Evolutionary conservation across 2,329 filamentous ascomycete genomes (phyloP).

Genomic region (Malbranchea zuffiana): DNA sequence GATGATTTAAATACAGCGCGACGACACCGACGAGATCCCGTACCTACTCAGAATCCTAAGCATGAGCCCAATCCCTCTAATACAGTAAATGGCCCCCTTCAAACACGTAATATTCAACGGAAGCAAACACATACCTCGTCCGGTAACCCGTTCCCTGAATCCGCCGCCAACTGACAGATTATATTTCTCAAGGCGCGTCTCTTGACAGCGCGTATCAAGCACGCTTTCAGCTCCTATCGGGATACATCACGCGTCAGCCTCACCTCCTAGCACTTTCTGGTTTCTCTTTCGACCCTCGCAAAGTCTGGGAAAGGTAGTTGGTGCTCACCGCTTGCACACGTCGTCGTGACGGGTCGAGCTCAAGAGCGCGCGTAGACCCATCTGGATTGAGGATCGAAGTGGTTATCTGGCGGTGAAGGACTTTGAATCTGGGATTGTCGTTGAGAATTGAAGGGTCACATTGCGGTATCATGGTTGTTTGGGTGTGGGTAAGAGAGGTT

Average conservation of each 20-base stretch:
- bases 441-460: constrained; percentile 31
- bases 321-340: constrained; percentile 25
- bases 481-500: too few relatives aligned
- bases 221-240: constrained; percentile 27
- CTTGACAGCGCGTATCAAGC: constrained; percentile 25
- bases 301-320: neutral
- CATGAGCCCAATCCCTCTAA: neutral
- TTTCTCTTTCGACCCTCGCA: neutral
- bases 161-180: constrained; percentile 25
- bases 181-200: constrained; percentile 25
- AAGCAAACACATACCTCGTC: constrained; percentile 23
- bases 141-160: constrained; percentile 23
- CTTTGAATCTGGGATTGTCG: constrained; percentile 34
- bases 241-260: neutral
- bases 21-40: constrained; percentile 28
- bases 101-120: neutral
- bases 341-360: constrained; percentile 23
- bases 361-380: constrained; percentile 29
- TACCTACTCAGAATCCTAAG: constrained; percentile 18
- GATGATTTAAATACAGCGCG: constrained; percentile 28
- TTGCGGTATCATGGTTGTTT: constrained; percentile 35
- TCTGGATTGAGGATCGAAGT: constrained; percentile 29
- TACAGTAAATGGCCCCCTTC: neutral
- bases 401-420: constrained; percentile 32
- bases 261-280: too few relatives aligned